Evolutionary conservation across 352 stramenopile genomes (phyloP).

Genomic region (Peronospora destructor): DNA sequence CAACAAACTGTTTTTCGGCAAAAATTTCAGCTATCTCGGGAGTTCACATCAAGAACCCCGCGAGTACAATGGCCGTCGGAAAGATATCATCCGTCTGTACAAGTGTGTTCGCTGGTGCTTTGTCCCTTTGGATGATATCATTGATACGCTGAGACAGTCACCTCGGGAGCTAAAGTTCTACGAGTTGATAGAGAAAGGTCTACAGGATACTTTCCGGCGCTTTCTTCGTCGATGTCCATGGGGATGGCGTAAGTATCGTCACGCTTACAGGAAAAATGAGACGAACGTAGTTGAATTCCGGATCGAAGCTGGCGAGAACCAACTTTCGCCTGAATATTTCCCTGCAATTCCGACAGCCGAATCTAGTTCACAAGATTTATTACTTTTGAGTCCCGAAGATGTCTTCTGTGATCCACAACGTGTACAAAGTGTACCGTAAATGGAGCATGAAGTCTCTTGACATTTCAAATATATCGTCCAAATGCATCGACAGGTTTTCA

Average conservation of each 20-base stretch:
- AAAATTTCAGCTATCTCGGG: constrained; percentile 15
- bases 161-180: constrained; percentile 47
- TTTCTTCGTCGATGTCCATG: constrained; percentile 26
- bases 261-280: constrained; percentile 29
- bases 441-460: too few relatives aligned
- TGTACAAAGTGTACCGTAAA: constrained; percentile 7
- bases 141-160: constrained; percentile 34
- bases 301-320: constrained; percentile 48
- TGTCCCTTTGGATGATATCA: constrained; percentile 50
- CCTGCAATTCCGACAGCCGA: neutral
- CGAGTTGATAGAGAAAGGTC: constrained; percentile 40
- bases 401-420: constrained; percentile 2
- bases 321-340: constrained; percentile 24
- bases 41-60: constrained; percentile 5
- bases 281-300: constrained; percentile 50
- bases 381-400: constrained; percentile 9
- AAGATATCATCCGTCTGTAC: constrained; percentile 46
- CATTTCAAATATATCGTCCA: too few relatives aligned
- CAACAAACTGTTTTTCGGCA: constrained; percentile 38
- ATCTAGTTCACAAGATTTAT: constrained; percentile 8
- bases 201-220: constrained; percentile 24
- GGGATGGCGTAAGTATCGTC: constrained; percentile 25
- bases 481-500: too few relatives aligned
- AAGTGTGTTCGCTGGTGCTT: constrained; percentile 64
- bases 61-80: constrained; percentile 28